These are phyloP conservation scores for Mortierella sp. DNA, from an alignment of 371 early-diverging fungal genomes.

Conservation along the genomic window DNA sequence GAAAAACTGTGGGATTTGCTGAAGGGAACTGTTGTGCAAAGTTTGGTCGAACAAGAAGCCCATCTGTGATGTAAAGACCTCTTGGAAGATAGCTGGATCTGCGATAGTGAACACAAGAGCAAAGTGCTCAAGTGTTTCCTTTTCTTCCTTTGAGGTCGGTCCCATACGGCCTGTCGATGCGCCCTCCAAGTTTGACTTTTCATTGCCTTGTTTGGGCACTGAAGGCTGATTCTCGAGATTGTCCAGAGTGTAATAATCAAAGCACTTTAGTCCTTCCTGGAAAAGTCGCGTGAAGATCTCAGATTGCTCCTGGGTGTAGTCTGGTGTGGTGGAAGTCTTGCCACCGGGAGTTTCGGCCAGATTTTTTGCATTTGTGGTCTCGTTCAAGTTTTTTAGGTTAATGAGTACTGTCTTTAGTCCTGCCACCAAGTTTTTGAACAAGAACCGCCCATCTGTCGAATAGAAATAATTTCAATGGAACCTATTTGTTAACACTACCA, in stretches of 20 bases:
- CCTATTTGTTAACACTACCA: background rate
- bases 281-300: constrained; percentile 76
- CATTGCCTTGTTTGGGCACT: constrained; percentile 35
- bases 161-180: constrained; percentile 53
- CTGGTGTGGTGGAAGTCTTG: constrained; percentile 59
- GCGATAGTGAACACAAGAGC: constrained; percentile 87
- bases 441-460: constrained; percentile 70
- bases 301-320: constrained; percentile 78
- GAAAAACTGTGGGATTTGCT: constrained; percentile 91
- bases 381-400: constrained; percentile 78
- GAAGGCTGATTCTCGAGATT: constrained; percentile 59
- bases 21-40: constrained; percentile 80
- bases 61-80: constrained; percentile 92
- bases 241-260: constrained; percentile 87
- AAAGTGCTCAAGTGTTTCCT: constrained; percentile 93
- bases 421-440: constrained; percentile 87
- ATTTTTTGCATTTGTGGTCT: constrained; percentile 20
- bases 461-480: background rate
- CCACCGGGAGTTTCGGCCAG: constrained; percentile 22
- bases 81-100: constrained; percentile 95
- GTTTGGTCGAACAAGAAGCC: constrained; percentile 87
- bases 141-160: constrained; percentile 78
- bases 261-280: constrained; percentile 87
- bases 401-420: constrained; percentile 87
- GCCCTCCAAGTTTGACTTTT: constrained; percentile 32